Conservation (phyloP, 2,329 filamentous ascomycete genomes). For the Colletotrichum theobromicola region DNA sequence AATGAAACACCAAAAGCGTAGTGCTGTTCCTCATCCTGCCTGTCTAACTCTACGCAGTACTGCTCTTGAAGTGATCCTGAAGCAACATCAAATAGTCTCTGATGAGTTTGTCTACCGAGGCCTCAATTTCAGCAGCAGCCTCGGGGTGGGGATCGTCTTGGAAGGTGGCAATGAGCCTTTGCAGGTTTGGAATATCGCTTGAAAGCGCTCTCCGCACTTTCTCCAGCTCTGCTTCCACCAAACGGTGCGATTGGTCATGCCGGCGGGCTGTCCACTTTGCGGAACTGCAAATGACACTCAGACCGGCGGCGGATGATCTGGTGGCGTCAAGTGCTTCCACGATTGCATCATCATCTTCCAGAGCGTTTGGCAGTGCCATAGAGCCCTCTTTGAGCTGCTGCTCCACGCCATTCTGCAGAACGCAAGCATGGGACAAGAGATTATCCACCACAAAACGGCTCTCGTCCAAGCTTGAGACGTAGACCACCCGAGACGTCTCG, state of each 20-base stretch:
- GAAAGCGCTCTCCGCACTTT: not conserved
- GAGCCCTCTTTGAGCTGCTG: not conserved
- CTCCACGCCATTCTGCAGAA: not conserved
- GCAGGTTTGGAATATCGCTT: not conserved
- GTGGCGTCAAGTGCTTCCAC: not conserved
- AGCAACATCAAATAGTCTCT: not conserved
- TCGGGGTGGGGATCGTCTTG: not conserved
- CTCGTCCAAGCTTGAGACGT: not conserved
- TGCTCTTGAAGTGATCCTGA: not conserved
- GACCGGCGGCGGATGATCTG: not conserved
- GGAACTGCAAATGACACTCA: not conserved
- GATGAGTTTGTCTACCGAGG: not conserved
- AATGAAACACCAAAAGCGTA: not conserved
- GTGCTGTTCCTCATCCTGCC: not conserved
- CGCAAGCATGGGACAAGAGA: not conserved
- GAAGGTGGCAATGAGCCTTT: not conserved
- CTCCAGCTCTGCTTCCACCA: not conserved
- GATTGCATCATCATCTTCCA: not conserved
- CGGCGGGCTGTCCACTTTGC: not conserved
- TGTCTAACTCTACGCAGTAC: not conserved
- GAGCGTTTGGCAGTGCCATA: not conserved
- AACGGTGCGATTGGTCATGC: not conserved
- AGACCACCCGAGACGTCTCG: not conserved
- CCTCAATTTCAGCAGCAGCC: not conserved
- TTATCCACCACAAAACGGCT: not conserved